Evolutionary conservation across 192 early-diverging fungal species (phyloP), one percentile per base, ranked within the genome.

Genomic region (Backusella psychrophila): DNA sequence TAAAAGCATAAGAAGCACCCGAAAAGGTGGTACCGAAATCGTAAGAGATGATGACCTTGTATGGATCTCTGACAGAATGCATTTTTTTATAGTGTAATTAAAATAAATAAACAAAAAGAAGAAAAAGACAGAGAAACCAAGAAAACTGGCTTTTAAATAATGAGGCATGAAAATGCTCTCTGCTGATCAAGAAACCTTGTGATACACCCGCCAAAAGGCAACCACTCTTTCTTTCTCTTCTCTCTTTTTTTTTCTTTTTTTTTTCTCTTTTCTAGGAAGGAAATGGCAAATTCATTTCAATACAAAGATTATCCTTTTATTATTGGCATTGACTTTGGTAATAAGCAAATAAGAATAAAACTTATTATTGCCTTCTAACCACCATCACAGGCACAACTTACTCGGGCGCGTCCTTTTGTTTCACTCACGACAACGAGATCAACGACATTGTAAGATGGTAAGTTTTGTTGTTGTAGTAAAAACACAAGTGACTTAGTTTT

Each of bases 311-410:
- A 85, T 36, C 84, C 82, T 56, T 79, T 87, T 15, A 77, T 87
- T 23, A 80, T 87, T 75, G 84, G 84, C 36, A 87, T 87, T 46
- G 86, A 85, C 44, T 84, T 87, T 73, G 84, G 82, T 85, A 85
- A 38, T 53, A 34, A 68, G 31, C 36, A 9, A 35, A 69, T 23
- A 26, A 29, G 21, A 17, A 9, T 26, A 33, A 72, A 19, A n/a
- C 14, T 5, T 11, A 6, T 6, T 46, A 38, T 35, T 66, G 5
- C 19, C 19, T 15, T 52, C 34, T 56, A 56, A 56, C 11, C 9
- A 42, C 5, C 11, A 46, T 34, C 33, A 76, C 78, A 83, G 86
- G 86, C 33, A 87, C 86, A 38, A 87, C 86, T 3, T 87, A 85
- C 72, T 84, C 81, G 23, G 85, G 85, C 29, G 81, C 77, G 34